These are phyloP conservation scores for Harringtonia aguacate DNA, from an alignment of 2,329 filamentous ascomycete genomes.

Conservation along the genomic window DNA sequence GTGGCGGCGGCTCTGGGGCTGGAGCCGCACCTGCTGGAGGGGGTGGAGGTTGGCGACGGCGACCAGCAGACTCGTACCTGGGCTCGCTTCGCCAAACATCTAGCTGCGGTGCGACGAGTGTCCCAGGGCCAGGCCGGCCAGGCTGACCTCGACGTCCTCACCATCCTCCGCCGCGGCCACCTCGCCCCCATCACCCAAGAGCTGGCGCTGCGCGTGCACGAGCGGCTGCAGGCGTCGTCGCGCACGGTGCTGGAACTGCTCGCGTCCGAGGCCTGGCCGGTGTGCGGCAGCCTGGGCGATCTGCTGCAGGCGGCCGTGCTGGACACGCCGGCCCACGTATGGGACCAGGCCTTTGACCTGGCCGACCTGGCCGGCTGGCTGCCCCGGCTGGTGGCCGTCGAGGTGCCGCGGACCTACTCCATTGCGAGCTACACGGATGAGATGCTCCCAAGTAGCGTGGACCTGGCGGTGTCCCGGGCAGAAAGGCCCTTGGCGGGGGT, in stretches of 20 bases:
- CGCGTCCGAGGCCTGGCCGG: slow-evolving; percentile 39
- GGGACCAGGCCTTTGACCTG: slow-evolving; percentile 38
- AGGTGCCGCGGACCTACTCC: slow-evolving; percentile 41
- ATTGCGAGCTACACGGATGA: slow-evolving; percentile 40
- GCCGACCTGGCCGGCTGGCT: slow-evolving; percentile 34
- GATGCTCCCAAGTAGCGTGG: slow-evolving; percentile 37
- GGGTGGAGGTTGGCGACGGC: slow-evolving; percentile 24
- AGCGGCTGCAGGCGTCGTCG: slow-evolving; percentile 36
- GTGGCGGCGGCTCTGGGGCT: slow-evolving; percentile 40
- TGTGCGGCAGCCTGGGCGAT: slow-evolving; percentile 38
- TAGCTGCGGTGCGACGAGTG: slow-evolving; percentile 25
- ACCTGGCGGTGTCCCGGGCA: slow-evolving; percentile 39
- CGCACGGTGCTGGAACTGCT: slow-evolving; percentile 36
- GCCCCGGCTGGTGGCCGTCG: slow-evolving; percentile 32
- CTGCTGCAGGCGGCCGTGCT: slow-evolving; percentile 35
- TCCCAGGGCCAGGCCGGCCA: slow-evolving; percentile 1
- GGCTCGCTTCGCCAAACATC: slow-evolving; percentile 28
- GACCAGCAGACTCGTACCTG: too few species aligned
- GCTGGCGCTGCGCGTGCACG: slow-evolving; percentile 36
- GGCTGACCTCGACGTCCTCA: slow-evolving; percentile 29
- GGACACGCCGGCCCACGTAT: slow-evolving; percentile 35
- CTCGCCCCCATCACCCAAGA: slow-evolving; percentile 40
- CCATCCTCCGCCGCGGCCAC: slow-evolving; percentile 39
- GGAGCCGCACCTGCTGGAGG: slow-evolving; percentile 31
- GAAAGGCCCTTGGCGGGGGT: slow-evolving; percentile 38